phyloP scores from a whole-genome alignment of 441 rosid species.

The Corymbia calophylla region DNA sequence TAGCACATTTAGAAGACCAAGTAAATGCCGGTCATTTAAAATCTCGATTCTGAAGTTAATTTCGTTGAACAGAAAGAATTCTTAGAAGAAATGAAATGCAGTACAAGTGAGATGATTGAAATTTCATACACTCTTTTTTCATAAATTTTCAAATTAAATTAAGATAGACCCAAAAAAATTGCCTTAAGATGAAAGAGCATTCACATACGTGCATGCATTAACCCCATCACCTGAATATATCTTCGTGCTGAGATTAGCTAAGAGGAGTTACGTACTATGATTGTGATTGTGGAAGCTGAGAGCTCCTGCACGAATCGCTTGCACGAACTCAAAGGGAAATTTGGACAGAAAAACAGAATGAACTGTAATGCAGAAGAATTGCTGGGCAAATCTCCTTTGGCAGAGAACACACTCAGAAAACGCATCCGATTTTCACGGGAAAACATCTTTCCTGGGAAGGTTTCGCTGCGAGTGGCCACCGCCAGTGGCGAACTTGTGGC shows the following conservation, averaged over 20 bases:
- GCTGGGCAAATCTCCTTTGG: conserved; percentile 78
- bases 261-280: background rate
- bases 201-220: background rate
- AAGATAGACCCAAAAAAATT: background rate
- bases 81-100: background rate
- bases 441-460: background rate
- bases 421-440: background rate
- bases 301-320: background rate
- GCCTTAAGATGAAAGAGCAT: background rate
- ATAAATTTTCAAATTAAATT: background rate
- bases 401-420: conserved; percentile 8
- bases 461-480: background rate
- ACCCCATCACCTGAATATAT: background rate
- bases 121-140: background rate
- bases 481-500: background rate
- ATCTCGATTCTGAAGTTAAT: background rate
- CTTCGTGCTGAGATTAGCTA: background rate
- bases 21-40: background rate
- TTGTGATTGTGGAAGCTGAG: background rate
- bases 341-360: background rate
- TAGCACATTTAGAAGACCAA: background rate
- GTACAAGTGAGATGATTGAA: background rate
- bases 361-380: conserved; percentile 13
- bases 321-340: background rate
- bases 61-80: background rate